phyloP scores from a whole-genome alignment of 78 protist species.

The Paratrimastix pyriformis region DNA sequence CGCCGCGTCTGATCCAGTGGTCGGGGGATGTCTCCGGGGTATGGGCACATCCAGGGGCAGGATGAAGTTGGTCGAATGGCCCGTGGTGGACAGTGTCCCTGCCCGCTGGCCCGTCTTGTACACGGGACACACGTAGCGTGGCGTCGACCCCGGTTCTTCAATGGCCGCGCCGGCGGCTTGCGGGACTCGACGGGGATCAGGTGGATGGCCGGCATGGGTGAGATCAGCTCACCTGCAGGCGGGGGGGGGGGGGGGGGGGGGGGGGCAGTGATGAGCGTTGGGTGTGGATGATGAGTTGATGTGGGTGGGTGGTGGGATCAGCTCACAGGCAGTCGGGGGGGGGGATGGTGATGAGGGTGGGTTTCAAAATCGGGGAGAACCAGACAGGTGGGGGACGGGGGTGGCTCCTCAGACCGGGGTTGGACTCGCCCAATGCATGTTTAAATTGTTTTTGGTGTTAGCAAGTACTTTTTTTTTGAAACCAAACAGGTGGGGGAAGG shows the following conservation, averaged over 20 bases:
- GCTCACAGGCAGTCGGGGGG: too few species aligned
- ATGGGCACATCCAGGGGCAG: conserved; percentile 45
- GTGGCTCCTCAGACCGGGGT: not conserved
- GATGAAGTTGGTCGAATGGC: conserved; percentile 65
- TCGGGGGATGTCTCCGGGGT: not conserved
- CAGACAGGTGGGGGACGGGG: not conserved
- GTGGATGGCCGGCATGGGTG: conserved; percentile 37
- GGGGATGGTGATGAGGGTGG: too few species aligned
- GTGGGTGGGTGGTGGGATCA: too few species aligned
- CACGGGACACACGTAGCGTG: conserved; percentile 45
- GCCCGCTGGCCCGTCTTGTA: conserved; percentile 62
- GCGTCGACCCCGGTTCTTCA: not conserved
- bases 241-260: too few species aligned
- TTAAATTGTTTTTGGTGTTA: not conserved
- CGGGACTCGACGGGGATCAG: conserved; percentile 22
- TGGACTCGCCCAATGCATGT: conserved; percentile 4
- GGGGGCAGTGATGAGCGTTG: too few species aligned
- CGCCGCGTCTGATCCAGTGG: conserved; percentile 31
- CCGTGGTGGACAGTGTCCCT: conserved; percentile 71
- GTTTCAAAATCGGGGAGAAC: too few species aligned
- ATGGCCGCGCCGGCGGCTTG: not conserved
- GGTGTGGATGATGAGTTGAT: too few species aligned
- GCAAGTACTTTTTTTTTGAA: not conserved
- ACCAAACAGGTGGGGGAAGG: not conserved
- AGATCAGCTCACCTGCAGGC: conserved; percentile 30